Conservation (phyloP, 177 flowering plant species). For the Vitis hybrid region DNA sequence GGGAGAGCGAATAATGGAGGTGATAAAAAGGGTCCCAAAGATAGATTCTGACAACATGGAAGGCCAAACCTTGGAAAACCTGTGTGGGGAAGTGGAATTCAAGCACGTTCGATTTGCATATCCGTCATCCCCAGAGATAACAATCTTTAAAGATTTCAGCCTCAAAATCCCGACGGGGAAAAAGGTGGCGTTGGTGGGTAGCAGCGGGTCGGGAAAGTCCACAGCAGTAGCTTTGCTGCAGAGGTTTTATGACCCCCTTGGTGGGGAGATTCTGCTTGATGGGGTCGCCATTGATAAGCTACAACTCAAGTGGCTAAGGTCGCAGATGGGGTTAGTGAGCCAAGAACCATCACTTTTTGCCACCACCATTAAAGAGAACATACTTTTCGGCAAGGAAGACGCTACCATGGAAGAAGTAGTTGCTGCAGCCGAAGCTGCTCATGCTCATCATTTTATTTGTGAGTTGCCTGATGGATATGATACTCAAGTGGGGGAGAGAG, state of each 20-base stretch:
- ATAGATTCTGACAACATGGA: constrained; percentile 71
- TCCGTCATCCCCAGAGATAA: constrained; percentile 68
- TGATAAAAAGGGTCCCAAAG: constrained; percentile 64
- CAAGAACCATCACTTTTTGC: constrained; percentile 91
- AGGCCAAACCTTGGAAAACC: constrained; percentile 47
- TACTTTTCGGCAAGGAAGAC: constrained; percentile 83
- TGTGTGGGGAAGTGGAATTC: constrained; percentile 70
- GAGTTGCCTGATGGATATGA: constrained; percentile 79
- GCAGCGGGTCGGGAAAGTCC: constrained; percentile 91
- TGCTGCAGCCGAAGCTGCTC: constrained; percentile 77
- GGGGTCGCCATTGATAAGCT: constrained; percentile 59
- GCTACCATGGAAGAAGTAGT: constrained; percentile 62
- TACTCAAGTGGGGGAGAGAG: constrained; percentile 94
- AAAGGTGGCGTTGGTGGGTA: constrained; percentile 82
- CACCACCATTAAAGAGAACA: constrained; percentile 74
- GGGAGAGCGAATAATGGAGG: constrained; percentile 63
- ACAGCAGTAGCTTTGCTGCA: constrained; percentile 68
- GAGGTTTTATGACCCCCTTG: constrained; percentile 74
- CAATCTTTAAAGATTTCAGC: constrained; percentile 51
- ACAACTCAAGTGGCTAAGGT: constrained; percentile 80
- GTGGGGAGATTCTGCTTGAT: constrained; percentile 68
- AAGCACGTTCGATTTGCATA: constrained; percentile 62
- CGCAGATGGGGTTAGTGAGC: constrained; percentile 88
- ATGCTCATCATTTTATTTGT: constrained; percentile 78
- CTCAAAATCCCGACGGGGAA: constrained; percentile 62